Conservation (phyloP, 2,329 filamentous ascomycete species). For the Fusarium mundagurra region DNA sequence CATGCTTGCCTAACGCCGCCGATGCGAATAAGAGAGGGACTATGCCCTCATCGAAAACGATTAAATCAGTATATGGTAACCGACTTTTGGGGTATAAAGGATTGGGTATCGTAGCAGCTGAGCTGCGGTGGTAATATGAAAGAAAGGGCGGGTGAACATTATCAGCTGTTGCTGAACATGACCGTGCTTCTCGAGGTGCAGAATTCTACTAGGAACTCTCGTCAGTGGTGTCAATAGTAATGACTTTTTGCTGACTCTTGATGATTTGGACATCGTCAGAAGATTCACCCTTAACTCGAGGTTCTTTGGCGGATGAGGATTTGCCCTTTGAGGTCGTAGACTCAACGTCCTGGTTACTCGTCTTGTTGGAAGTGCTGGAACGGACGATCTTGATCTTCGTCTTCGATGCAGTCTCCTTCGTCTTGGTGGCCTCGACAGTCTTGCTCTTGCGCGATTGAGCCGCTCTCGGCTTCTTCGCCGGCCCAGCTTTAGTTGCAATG, state of each 20-base stretch:
- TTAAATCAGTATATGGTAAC: conserved; percentile 3
- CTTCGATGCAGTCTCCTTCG: background rate
- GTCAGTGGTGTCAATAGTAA: conserved; percentile 32
- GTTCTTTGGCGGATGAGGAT: background rate
- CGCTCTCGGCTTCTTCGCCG: conserved; percentile 8
- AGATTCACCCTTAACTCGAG: conserved; percentile 3
- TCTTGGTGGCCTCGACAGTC: conserved; percentile 1
- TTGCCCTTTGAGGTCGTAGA: background rate
- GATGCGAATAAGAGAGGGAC: conserved; percentile 25
- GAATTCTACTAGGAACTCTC: conserved; percentile 29
- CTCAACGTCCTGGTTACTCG: background rate
- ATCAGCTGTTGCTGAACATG: conserved; percentile 1
- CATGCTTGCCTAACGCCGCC: conserved; percentile 31
- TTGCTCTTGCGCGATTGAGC: conserved; percentile 7
- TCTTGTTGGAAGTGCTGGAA: background rate
- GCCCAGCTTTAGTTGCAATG: conserved; percentile 4
- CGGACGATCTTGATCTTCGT: conserved; percentile 14
- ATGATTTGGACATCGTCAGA: conserved; percentile 15
- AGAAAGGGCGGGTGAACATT: background rate
- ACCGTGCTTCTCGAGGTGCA: background rate
- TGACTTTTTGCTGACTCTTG: conserved; percentile 13
- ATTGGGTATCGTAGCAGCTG: conserved; percentile 39
- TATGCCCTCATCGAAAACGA: conserved; percentile 13
- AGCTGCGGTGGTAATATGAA: conserved; percentile 22
- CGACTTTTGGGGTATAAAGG: conserved; percentile 8